These are phyloP conservation scores for Picochlorum costavermella DNA, from an alignment of 139 green algal genomes.

Conservation along the genomic window DNA sequence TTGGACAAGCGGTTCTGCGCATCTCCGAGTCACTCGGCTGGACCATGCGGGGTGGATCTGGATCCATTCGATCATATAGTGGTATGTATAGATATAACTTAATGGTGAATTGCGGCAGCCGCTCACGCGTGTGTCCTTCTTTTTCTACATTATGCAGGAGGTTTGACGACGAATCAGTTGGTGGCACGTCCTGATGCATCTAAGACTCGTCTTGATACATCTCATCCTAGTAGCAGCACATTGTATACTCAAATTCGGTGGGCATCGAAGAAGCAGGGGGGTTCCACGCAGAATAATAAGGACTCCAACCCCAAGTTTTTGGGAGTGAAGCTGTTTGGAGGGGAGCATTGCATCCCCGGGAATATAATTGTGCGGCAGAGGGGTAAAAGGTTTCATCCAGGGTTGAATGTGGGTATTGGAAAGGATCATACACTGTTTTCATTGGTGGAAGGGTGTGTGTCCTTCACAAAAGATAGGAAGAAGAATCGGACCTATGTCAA, in stretches of 20 bases:
- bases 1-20: no score
- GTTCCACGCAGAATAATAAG: conserved; percentile 73
- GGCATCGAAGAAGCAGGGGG: conserved; percentile 73
- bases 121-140: no score
- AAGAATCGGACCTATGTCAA: conserved; percentile 22
- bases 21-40: no score
- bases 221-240: neutral
- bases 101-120: no score
- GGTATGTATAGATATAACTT: no score
- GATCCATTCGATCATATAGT: no score
- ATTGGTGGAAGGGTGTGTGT: conserved; percentile 56
- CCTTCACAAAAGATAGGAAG: conserved; percentile 42
- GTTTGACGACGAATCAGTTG: no score
- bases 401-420: conserved; percentile 72
- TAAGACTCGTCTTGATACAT: no score
- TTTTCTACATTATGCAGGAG: no score
- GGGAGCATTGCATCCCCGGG: conserved; percentile 65
- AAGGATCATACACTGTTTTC: conserved; percentile 85
- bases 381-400: conserved; percentile 80
- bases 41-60: no score
- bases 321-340: conserved; percentile 79
- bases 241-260: conserved; percentile 6
- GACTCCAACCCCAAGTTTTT: conserved; percentile 80
- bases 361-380: conserved; percentile 91
- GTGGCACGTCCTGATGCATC: no score